Conservation (phyloP, 768 basidiomycete species). For the Amanita jacksonii region DNA sequence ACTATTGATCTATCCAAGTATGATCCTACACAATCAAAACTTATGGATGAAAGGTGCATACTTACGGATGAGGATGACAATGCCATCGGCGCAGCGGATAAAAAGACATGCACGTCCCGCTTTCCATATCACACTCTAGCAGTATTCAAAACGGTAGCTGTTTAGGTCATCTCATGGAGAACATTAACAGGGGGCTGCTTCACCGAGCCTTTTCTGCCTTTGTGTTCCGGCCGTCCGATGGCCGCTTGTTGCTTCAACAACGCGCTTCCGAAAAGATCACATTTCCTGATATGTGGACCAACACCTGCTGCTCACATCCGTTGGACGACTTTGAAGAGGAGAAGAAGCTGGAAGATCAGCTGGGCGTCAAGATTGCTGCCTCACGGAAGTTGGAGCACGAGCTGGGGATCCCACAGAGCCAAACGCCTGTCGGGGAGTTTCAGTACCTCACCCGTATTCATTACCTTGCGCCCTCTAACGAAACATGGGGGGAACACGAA, state of each 20-base stretch:
- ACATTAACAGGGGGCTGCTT: slow-evolving; percentile 87
- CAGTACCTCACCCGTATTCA: slow-evolving; percentile 95
- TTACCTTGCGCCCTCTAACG: slow-evolving; percentile 90
- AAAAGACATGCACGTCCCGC: slow-evolving; percentile 86
- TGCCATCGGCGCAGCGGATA: slow-evolving; percentile 80
- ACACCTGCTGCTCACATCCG: slow-evolving; percentile 98
- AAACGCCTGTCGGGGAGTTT: slow-evolving; percentile 78
- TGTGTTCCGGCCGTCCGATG: slow-evolving; percentile 90
- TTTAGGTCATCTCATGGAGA: slow-evolving; percentile 93
- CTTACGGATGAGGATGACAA: slow-evolving; percentile 84
- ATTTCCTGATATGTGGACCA: slow-evolving; percentile 99
- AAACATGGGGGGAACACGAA: slow-evolving; percentile 98
- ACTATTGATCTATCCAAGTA: slow-evolving; percentile 74
- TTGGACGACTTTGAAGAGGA: slow-evolving; percentile 85
- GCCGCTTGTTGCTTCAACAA: slow-evolving; percentile 88
- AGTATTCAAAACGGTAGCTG: too few relatives aligned
- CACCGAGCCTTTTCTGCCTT: slow-evolving; percentile 98
- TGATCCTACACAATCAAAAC: slow-evolving; percentile 84
- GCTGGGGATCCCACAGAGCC: slow-evolving; percentile 75
- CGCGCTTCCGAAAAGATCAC: slow-evolving; percentile 98
- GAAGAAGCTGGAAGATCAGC: slow-evolving; percentile 65
- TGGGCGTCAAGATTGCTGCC: slow-evolving; percentile 84
- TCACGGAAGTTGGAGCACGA: slow-evolving; percentile 95
- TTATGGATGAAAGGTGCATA: slow-evolving; percentile 96
- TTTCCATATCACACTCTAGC: too few relatives aligned